Evolutionary conservation across 257 asterid species (phyloP).

Genomic region (Solanum clarkiae): DNA sequence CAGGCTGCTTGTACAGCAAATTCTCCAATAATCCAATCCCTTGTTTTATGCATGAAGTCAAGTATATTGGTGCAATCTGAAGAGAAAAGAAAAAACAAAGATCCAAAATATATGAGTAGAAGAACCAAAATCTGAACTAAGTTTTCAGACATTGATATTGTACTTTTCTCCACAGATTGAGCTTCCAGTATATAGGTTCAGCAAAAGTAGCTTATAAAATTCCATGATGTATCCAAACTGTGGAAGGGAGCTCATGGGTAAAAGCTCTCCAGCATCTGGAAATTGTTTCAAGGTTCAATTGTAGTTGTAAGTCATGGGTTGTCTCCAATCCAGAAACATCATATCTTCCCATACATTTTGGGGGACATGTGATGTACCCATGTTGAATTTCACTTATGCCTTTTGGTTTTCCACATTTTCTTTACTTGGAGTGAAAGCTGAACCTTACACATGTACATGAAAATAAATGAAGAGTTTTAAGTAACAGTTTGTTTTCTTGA

Average conservation of each 20-base stretch:
- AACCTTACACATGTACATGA: not conserved
- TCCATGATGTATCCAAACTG: not conserved
- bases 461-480: not conserved
- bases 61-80: slow-evolving; percentile 84
- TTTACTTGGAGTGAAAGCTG: not conserved
- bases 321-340: not conserved
- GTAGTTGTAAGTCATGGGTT: not conserved
- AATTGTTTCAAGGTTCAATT: not conserved
- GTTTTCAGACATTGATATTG: not conserved
- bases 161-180: not conserved
- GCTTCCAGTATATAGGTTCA: not conserved
- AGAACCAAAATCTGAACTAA: not conserved
- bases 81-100: not conserved
- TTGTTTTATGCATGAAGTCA: slow-evolving; percentile 71
- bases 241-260: not conserved
- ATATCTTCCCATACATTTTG: not conserved
- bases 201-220: not conserved
- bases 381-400: not conserved
- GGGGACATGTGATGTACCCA: not conserved
- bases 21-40: slow-evolving; percentile 77
- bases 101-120: not conserved
- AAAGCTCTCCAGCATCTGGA: not conserved
- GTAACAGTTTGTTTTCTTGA: not conserved
- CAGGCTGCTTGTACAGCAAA: slow-evolving; percentile 69
- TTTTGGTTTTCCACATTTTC: too few relatives aligned